Evolutionary conservation across 208 protist species (phyloP).

Genomic region (Acanthamoeba healyi): DNA sequence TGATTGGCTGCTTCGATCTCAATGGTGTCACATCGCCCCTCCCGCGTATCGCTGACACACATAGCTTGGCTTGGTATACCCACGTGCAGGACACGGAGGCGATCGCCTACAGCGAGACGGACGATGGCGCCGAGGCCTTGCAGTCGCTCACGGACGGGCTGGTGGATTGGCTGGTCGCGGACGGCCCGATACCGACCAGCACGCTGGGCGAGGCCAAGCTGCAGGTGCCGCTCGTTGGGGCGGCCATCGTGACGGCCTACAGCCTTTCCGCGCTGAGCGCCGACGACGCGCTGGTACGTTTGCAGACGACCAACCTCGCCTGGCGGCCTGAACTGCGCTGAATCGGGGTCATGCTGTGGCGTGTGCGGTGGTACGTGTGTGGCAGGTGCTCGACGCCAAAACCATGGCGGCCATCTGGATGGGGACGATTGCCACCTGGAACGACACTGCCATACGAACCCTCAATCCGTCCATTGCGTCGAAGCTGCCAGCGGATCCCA

Average conservation of each 20-base stretch:
- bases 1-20: too few species aligned
- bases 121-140: not conserved
- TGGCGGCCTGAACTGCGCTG: too few species aligned
- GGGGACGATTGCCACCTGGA: slow-evolving; percentile 26
- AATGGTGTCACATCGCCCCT: too few species aligned
- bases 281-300: not conserved
- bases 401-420: slow-evolving; percentile 36
- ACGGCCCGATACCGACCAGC: not conserved
- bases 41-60: not conserved
- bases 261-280: not conserved
- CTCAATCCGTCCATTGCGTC: not conserved
- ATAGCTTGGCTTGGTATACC: not conserved
- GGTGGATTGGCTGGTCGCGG: slow-evolving; percentile 3
- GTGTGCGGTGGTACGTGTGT: too few species aligned
- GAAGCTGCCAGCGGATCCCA: not conserved
- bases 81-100: not conserved
- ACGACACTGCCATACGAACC: not conserved
- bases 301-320: too few species aligned
- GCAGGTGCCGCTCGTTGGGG: slow-evolving; percentile 7
- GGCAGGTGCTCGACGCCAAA: not conserved
- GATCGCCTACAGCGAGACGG: not conserved
- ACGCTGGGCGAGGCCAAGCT: not conserved
- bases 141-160: not conserved
- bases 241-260: slow-evolving; percentile 31
- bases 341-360: not conserved